Evolutionary conservation across 805 yeast genomes (phyloP), one percentile per base, ranked within the genome.

Genomic region (Yarrowia sp.): DNA sequence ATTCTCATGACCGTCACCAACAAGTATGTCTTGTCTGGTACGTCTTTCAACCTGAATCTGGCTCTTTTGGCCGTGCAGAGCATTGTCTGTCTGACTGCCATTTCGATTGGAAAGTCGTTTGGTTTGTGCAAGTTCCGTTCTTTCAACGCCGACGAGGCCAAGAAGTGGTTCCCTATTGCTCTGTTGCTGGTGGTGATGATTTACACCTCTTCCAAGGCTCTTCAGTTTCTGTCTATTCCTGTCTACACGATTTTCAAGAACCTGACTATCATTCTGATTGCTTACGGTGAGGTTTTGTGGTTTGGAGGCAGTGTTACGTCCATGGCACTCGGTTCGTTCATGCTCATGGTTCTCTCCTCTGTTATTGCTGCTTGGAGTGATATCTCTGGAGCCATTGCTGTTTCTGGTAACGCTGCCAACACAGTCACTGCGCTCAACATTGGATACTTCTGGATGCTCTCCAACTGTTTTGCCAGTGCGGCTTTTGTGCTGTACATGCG

Each of bases 171-270:
- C 70, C 98, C 98, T 65, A 92, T 95, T 72, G 92, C 98, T 1
- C 78, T 92, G 69, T 79, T 92, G 72, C 84, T 95, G 73, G 98
- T 92, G 50, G 80, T 86, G 53, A 95, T 93, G 98, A 92, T 92
- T 75, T 95, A 92, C 82, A 95, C 99, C 65, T 88, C 95, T 51
- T 90, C 97, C 65, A 95, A 92, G 82, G 97, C 98, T 65, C 82
- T 95, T 73, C 96, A 91, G 78, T 91, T 79, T 79, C 85, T 95
- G 74, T 81, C 93, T 62, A 92, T 95, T 66, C 99, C 99, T 63
- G 96, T 95, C 66, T 95, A 92, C 83, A 95, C 99, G 69, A 93
- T 95, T 72, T 95, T 95, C 88, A 95, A 95, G 84, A 95, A 95
- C 79, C 85, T 95, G 78, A 93, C 99, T 68, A 95, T 95, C 74